Conservation (phyloP, 768 basidiomycete species). For the Bullera alba region DNA sequence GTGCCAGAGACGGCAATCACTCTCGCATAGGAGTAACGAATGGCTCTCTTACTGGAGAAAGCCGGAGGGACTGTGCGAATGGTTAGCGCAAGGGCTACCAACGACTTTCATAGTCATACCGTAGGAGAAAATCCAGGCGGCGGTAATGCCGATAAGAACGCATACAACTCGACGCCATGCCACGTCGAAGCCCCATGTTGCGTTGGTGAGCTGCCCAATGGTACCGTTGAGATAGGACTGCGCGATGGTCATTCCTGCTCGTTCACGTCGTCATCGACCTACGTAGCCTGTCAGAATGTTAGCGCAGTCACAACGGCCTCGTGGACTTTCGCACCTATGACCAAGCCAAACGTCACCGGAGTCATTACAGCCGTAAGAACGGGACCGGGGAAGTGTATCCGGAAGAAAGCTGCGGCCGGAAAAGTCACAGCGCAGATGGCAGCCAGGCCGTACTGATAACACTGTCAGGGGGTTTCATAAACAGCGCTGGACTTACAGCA, state of each 20-base stretch:
- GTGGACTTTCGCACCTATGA: conserved; percentile 26
- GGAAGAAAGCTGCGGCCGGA: conserved; percentile 64
- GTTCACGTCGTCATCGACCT: conserved; percentile 50
- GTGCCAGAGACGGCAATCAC: conserved; percentile 62
- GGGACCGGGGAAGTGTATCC: conserved; percentile 66
- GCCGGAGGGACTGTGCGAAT: conserved; percentile 64
- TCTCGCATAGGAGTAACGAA: conserved; percentile 63
- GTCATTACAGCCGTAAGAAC: conserved; percentile 60
- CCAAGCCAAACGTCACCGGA: conserved; percentile 35
- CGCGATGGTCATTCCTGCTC: conserved; percentile 26
- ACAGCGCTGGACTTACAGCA: conserved; percentile 16
- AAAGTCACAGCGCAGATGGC: conserved; percentile 63
- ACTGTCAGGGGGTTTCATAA: conserved; percentile 44
- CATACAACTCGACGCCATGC: conserved; percentile 54
- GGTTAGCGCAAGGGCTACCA: conserved; percentile 38
- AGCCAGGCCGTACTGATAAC: conserved; percentile 58
- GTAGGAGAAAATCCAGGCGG: conserved; percentile 56
- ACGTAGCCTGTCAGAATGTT: conserved; percentile 14
- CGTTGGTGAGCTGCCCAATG: conserved; percentile 29
- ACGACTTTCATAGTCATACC: conserved; percentile 4
- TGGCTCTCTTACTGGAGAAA: conserved; percentile 69
- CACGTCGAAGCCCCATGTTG: conserved; percentile 49
- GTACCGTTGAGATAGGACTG: conserved; percentile 52
- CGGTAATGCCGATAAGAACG: conserved; percentile 64
- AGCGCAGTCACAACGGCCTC: not conserved